Evolutionary conservation across 495 filamentous ascomycete genomes (phyloP), one percentile per base, ranked within the genome.

Genomic region (Clavariopsis aquatica): DNA sequence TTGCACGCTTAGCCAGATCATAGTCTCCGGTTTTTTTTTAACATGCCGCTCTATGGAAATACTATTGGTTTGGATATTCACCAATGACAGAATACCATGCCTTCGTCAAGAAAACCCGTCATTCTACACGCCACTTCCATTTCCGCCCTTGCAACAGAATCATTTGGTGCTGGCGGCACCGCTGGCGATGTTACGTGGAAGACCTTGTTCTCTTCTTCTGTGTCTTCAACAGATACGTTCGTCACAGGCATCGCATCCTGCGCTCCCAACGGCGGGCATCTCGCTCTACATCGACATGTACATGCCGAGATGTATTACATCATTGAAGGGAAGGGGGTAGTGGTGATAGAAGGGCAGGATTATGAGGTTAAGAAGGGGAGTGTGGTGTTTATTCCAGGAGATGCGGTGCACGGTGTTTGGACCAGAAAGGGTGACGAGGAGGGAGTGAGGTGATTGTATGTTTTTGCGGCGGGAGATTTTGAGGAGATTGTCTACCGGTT

Each of bases 231-330:
- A 8, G 31, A 57, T 28, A 64, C 61, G n/a, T 57, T 64, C 29
- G 49, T 53, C 15, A 2, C 61, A 1, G 61, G 61, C 17, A 64
- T 64, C 24, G 61, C 41, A 15, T 56, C 10, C 3, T 64, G 61
- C 29, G 20, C 20, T 13, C 31, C 52, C 13, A 43, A 52, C 34
- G 52, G 53, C 28, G 61, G 61, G 19, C 36, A 57, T 58, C 31
- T 64, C 17, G 41, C 57, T 20, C 49, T 34, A 5, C 61, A 64
- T 34, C 52, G 53, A 10, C 61, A 64, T 51, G 29, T 20, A 43
- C 61, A 64, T 12, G 52, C 61, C 12, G 61, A 64, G 20, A 64
- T 64, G 1, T 64, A 64, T 24, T 29, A 64, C 24, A 23, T 64
- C 3, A 57, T 58, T 4, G 19, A 26, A 0, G 61, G 61, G 15